A percentile compares a stretch with the other conserved stretches of the same genome.
These are phyloP conservation scores for Panicum virgatum DNA, from an alignment of 202 grass and related monocot genomes.

Conservation along the genomic window DNA sequence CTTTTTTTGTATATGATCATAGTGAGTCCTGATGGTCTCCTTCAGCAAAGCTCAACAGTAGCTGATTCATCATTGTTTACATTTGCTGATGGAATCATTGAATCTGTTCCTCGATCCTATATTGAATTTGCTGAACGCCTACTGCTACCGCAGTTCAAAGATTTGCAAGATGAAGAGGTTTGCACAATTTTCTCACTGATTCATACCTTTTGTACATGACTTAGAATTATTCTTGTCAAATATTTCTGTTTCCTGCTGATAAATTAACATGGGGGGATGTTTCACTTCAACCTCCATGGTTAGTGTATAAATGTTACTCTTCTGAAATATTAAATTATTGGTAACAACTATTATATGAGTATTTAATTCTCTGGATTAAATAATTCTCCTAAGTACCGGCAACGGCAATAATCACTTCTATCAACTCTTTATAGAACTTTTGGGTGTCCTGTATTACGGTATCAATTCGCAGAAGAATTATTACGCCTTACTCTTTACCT, in stretches of 20 bases:
- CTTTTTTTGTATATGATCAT: slow-evolving; percentile 27
- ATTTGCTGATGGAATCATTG: slow-evolving; percentile 76
- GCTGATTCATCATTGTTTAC: slow-evolving; percentile 77
- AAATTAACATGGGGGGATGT: neutral
- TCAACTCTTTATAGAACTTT: neutral
- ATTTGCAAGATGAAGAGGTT: slow-evolving; percentile 74
- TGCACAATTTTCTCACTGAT: slow-evolving; percentile 19
- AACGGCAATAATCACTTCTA: neutral
- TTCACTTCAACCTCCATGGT: neutral
- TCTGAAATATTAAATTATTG: neutral
- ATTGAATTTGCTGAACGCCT: slow-evolving; percentile 97
- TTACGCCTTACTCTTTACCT: neutral
- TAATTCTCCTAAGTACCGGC: neutral
- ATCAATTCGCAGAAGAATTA: neutral
- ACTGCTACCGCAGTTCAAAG: slow-evolving; percentile 72
- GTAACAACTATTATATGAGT: neutral
- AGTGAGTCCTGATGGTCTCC: slow-evolving; percentile 96
- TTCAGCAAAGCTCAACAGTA: slow-evolving; percentile 96
- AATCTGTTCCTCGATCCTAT: slow-evolving; percentile 77
- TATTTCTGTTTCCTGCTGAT: slow-evolving; percentile 3
- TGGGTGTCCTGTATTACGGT: neutral
- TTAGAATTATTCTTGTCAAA: neutral
- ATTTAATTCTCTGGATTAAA: neutral
- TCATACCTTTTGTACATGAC: neutral
- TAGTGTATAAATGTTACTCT: neutral